Base-by-base conservation (phyloP, 768 basidiomycete species). In the Trametes gibbosa region DNA sequence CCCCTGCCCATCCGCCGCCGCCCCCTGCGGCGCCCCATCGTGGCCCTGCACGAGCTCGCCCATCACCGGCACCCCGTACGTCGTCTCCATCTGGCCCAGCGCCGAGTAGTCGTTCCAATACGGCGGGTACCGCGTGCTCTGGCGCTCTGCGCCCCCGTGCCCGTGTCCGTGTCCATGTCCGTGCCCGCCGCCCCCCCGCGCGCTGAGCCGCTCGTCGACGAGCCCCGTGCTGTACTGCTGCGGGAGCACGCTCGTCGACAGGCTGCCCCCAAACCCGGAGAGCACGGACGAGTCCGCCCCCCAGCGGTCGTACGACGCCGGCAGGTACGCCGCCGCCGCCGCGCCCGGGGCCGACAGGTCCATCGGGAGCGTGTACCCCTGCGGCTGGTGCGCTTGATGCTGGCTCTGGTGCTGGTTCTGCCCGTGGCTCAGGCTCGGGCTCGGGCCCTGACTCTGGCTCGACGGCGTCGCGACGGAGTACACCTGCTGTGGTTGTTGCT, bases 221-320 rank as follows among this genome's bases (percentile, higher is more conserved):
- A 89, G 72, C 0, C 87, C 88, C 4, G 88, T 88, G 72, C 86
- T 89, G 68, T 89, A 90, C 65, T 86, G 75, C 62, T 89, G 87
- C 0, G 89, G 86, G 42, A 90, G 78, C 24, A 87, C 86, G 0
- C 87, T 85, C 17, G 89, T 90, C 21, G 89, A 86, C 42, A 90
- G 66, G 43, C 81, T 76, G 6, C 77, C 77, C 23, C 77, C 68
- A 65, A 78, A 77, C 58, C 74, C 66, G 53, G 72, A 55, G 24
- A 68, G 48, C 40, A 51, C 43, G 43, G 55, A 48, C 34, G 62
- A 35, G 34, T 64, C 71, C 49, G 72, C 59, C 0, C 78, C 65
- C 83, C 83, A 85, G 1, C 80, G 74, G 56, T 82, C 78, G 61
- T 77, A 80, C 19, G 76, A 79, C 17, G 76, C 58, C 49, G 72